A percentile compares a stretch with the other conserved stretches of the same genome.
These are phyloP conservation scores for Volvox africanus DNA, from an alignment of 139 green algal species.

Conservation along the genomic window DNA sequence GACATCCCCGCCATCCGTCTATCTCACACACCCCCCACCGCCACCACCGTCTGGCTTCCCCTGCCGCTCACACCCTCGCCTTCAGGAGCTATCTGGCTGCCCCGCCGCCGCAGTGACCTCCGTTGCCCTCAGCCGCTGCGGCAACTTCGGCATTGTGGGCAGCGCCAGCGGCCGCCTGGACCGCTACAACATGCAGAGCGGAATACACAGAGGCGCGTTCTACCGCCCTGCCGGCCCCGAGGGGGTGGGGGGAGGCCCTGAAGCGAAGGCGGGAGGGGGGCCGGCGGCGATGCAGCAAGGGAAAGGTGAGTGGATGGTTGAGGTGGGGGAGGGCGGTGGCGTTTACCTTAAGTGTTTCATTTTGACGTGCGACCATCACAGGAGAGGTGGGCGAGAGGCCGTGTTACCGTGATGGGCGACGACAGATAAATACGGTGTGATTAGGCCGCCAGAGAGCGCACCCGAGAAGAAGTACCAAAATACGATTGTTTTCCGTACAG, in stretches of 20 bases:
- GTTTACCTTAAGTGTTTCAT: too few species aligned
- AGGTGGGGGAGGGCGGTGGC: background rate
- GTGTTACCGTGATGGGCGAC: too few species aligned
- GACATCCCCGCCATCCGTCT: background rate
- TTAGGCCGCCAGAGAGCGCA: too few species aligned
- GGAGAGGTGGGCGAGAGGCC: too few species aligned
- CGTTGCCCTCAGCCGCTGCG: conserved; percentile 87
- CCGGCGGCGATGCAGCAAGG: too few species aligned
- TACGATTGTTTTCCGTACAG: too few species aligned
- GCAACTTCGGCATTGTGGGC: conserved; percentile 97
- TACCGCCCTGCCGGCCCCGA: background rate
- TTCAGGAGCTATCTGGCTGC: conserved; percentile 39
- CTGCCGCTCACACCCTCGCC: background rate
- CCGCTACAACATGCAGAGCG: conserved; percentile 97
- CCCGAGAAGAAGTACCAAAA: too few species aligned
- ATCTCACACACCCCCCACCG: background rate
- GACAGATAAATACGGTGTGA: too few species aligned
- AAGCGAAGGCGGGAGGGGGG: background rate
- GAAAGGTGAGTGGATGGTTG: background rate
- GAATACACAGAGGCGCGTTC: conserved; percentile 84
- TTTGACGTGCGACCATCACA: too few species aligned
- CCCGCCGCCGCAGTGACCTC: conserved; percentile 67
- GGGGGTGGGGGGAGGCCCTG: too few species aligned
- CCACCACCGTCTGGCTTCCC: background rate
- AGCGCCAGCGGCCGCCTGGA: conserved; percentile 82